Evolutionary conservation across 768 basidiomycete genomes (phyloP).

Genomic region (Lentinula edodes): DNA sequence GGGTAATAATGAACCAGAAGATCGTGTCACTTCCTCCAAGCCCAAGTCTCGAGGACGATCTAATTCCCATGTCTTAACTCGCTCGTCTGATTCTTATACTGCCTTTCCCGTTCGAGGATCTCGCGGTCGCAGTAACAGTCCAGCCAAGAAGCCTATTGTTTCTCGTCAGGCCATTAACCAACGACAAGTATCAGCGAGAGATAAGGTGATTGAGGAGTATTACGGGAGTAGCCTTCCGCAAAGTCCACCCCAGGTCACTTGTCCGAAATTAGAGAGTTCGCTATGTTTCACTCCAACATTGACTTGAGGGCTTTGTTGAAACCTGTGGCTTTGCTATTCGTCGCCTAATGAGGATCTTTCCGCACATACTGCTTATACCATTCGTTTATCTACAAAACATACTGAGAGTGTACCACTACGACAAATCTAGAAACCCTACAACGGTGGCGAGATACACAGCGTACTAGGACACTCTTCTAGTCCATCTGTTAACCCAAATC

Average conservation of each 20-base stretch:
- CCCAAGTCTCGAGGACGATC: background rate
- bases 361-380: background rate
- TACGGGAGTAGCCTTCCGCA: conserved; percentile 37
- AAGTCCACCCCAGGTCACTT: conserved; percentile 54
- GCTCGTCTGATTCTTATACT: conserved; percentile 32
- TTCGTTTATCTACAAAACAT: background rate
- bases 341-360: no score
- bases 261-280: conserved; percentile 47
- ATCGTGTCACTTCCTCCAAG: background rate
- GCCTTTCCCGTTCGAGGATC: conserved; percentile 24
- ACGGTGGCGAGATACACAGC: no score
- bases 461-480: no score
- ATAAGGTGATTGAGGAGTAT: conserved; percentile 15
- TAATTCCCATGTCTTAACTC: conserved; percentile 1
- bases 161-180: background rate
- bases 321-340: background rate
- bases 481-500: no score
- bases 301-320: background rate
- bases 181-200: background rate
- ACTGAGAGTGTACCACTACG: no score
- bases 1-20: conserved; percentile 3
- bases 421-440: no score
- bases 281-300: conserved; percentile 45
- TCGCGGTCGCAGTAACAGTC: conserved; percentile 22
- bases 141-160: conserved; percentile 10